Conservation (phyloP, 306 rosid species). For the Casuarina cunninghamiana region DNA sequence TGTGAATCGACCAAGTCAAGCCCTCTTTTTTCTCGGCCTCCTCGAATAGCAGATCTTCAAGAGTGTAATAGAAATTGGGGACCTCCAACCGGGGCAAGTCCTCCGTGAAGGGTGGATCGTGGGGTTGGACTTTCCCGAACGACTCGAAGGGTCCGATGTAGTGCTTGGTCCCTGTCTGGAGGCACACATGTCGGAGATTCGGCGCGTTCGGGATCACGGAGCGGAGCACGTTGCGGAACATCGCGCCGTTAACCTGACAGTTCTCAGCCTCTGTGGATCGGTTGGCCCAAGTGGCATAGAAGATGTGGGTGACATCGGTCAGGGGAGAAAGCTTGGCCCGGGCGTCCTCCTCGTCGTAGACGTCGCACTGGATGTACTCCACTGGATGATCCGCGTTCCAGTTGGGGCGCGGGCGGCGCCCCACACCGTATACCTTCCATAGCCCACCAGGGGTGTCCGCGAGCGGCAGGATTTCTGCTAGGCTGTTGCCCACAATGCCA, state of each 20-base stretch:
- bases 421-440: constrained; percentile 83
- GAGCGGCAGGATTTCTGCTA: constrained; percentile 77
- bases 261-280: constrained; percentile 54
- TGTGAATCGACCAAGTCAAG: constrained; percentile 62
- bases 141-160: constrained; percentile 55
- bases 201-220: constrained; percentile 61
- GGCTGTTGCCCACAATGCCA: constrained; percentile 77
- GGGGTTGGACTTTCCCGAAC: constrained; percentile 26
- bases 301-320: constrained; percentile 67
- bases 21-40: constrained; percentile 50
- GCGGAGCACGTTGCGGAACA: constrained; percentile 53
- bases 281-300: constrained; percentile 58
- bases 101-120: constrained; percentile 71
- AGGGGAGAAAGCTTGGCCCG: constrained; percentile 54
- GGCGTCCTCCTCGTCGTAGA: constrained; percentile 54
- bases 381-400: constrained; percentile 73
- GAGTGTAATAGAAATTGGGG: constrained; percentile 61
- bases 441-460: constrained; percentile 78
- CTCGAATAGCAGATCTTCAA: constrained; percentile 51
- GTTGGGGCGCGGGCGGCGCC: constrained; percentile 63
- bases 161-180: constrained; percentile 69
- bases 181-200: constrained; percentile 66
- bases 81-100: constrained; percentile 55
- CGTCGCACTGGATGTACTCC: constrained; percentile 69
- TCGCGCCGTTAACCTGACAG: constrained; percentile 54